phyloP scores from a whole-genome alignment of 257 asterid genomes.

The Lithospermum erythrorhizon region DNA sequence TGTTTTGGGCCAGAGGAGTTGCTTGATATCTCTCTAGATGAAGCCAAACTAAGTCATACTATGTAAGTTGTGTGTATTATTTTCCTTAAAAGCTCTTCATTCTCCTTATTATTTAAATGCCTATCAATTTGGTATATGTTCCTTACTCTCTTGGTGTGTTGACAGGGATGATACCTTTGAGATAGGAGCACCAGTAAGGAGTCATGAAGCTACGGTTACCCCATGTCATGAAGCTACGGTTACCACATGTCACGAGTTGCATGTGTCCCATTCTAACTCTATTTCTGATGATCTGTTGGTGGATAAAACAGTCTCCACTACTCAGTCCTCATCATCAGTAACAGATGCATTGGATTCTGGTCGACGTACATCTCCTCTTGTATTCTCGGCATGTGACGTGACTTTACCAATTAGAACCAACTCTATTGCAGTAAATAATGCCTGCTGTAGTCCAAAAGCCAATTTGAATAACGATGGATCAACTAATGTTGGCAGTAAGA shows the following conservation, averaged over 20 bases:
- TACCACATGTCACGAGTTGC: slow-evolving; percentile 16
- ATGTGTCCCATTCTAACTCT: slow-evolving; percentile 29
- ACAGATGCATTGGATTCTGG: slow-evolving; percentile 45
- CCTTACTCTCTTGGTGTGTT: slow-evolving; percentile 2
- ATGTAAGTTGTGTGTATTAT: slow-evolving; percentile 30
- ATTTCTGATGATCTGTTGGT: slow-evolving; percentile 27
- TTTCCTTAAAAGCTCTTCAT: neutral
- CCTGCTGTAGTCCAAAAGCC: slow-evolving; percentile 41
- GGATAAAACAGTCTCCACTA: slow-evolving; percentile 34
- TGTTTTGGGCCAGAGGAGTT: slow-evolving; percentile 21
- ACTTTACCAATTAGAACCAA: slow-evolving; percentile 32
- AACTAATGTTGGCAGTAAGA: slow-evolving; percentile 42
- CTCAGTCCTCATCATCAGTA: slow-evolving; percentile 47
- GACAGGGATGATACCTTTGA: slow-evolving; percentile 35
- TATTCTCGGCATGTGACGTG: slow-evolving; percentile 36
- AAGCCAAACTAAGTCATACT: slow-evolving; percentile 26
- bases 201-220: slow-evolving; percentile 17
- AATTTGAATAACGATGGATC: slow-evolving; percentile 40
- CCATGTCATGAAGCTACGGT: slow-evolving; percentile 16
- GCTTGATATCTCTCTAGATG: slow-evolving; percentile 20
- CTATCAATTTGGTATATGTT: slow-evolving; percentile 4
- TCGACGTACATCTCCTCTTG: slow-evolving; percentile 42
- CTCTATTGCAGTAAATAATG: slow-evolving; percentile 28
- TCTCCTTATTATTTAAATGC: slow-evolving; percentile 4
- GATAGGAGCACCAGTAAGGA: slow-evolving; percentile 30